These are phyloP conservation scores for Metschnikowia matae DNA, from an alignment of 805 yeast species.

Conservation along the genomic window DNA sequence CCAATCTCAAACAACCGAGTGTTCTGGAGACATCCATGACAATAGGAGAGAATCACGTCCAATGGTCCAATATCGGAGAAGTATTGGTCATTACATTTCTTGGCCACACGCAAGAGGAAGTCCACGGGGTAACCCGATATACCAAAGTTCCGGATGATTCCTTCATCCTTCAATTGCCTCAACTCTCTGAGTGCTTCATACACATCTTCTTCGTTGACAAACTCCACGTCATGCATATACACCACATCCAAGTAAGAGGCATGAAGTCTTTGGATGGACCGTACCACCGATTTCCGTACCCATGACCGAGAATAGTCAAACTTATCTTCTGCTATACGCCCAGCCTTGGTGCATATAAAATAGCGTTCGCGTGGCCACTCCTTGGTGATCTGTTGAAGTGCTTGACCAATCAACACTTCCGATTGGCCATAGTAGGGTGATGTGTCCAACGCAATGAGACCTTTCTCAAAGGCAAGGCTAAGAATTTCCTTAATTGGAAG, in stretches of 20 bases:
- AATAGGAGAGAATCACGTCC: constrained; percentile 75
- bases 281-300: constrained; percentile 56
- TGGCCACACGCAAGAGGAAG: constrained; percentile 53
- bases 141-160: constrained; percentile 64
- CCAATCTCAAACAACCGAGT: constrained; percentile 44
- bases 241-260: constrained; percentile 76
- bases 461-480: constrained; percentile 55
- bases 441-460: constrained; percentile 79
- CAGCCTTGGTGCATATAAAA: constrained; percentile 81
- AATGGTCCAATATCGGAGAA: constrained; percentile 52
- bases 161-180: constrained; percentile 56
- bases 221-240: constrained; percentile 87
- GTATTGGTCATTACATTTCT: constrained; percentile 23
- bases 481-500: constrained; percentile 59
- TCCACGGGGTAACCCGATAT: constrained; percentile 85
- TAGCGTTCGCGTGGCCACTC: constrained; percentile 56
- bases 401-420: constrained; percentile 68
- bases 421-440: constrained; percentile 94
- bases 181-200: constrained; percentile 62
- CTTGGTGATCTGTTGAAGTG: constrained; percentile 34
- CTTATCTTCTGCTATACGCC: constrained; percentile 61
- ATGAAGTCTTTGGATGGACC: constrained; percentile 64
- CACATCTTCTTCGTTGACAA: constrained; percentile 53
- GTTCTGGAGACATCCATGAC: constrained; percentile 81
- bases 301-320: constrained; percentile 69